These are phyloP conservation scores for Debaryomyces sp. DNA, from an alignment of 1,139 yeast species.

Conservation along the genomic window DNA sequence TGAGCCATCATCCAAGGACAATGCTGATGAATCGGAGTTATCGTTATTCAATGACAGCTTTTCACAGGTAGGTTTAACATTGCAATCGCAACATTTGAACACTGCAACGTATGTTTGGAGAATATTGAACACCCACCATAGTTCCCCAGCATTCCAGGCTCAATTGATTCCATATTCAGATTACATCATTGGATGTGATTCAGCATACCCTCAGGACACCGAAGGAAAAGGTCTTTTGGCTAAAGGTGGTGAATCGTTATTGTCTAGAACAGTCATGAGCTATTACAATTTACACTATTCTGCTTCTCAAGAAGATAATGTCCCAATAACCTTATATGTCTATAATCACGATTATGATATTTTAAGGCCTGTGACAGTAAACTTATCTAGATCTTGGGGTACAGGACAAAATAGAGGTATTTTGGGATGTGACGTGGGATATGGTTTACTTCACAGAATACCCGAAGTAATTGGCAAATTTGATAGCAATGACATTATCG, in stretches of 20 bases:
- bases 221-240: constrained; percentile 70
- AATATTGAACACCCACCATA: constrained; percentile 69
- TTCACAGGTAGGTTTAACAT: constrained; percentile 58
- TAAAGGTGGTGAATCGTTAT: constrained; percentile 82
- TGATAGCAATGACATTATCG: constrained; percentile 31
- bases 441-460: constrained; percentile 82
- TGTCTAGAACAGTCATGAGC: constrained; percentile 63
- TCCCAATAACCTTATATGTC: constrained; percentile 65
- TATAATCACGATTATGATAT: constrained; percentile 87
- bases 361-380: constrained; percentile 82
- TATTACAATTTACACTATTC: constrained; percentile 57
- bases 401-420: constrained; percentile 67
- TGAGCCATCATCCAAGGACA: constrained; percentile 8
- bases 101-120: constrained; percentile 90
- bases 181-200: constrained; percentile 86
- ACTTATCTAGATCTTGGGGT: constrained; percentile 47
- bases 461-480: constrained; percentile 68
- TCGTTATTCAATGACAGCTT: constrained; percentile 26
- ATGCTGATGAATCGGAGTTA: constrained; percentile 11
- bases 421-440: constrained; percentile 94
- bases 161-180: constrained; percentile 87
- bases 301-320: constrained; percentile 33
- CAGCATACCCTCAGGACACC: constrained; percentile 41
- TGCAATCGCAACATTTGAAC: constrained; percentile 76
- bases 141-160: constrained; percentile 84